Conservation (phyloP, 305 asterid genomes). For the Ruellia speciosa region DNA sequence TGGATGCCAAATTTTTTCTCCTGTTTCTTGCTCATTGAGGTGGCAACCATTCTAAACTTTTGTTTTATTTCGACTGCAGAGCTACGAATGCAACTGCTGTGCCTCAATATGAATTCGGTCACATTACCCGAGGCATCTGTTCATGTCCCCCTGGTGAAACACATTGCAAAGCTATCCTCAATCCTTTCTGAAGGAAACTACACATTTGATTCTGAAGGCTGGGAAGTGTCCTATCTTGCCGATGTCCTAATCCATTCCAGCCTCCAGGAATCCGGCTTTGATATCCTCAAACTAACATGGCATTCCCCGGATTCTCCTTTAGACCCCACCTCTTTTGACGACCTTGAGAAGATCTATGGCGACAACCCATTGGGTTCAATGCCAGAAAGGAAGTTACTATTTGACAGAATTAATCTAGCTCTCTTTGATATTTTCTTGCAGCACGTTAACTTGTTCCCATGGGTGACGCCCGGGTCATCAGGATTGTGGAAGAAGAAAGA, state of each 20-base stretch:
- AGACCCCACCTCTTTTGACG: slow-evolving; percentile 36
- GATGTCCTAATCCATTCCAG: slow-evolving; percentile 49
- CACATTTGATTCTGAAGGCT: slow-evolving; percentile 20
- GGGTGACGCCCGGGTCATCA: slow-evolving; percentile 35
- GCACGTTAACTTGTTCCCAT: slow-evolving; percentile 33
- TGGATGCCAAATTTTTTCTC: too few relatives aligned
- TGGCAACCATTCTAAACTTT: too few relatives aligned
- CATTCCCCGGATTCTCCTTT: slow-evolving; percentile 45
- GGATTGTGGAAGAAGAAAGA: slow-evolving; percentile 25
- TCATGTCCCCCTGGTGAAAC: slow-evolving; percentile 20
- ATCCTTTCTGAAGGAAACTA: slow-evolving; percentile 20
- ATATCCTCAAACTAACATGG: slow-evolving; percentile 32
- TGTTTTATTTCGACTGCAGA: slow-evolving; percentile 26
- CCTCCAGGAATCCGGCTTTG: slow-evolving; percentile 33
- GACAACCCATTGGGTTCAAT: slow-evolving; percentile 25
- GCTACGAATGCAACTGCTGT: slow-evolving; percentile 49
- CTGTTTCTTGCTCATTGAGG: too few relatives aligned
- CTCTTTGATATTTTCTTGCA: slow-evolving; percentile 35
- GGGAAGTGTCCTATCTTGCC: slow-evolving; percentile 46
- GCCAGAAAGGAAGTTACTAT: slow-evolving; percentile 44
- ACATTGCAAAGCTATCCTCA: slow-evolving; percentile 19
- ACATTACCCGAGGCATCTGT: slow-evolving; percentile 19
- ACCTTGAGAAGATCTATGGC: slow-evolving; percentile 52
- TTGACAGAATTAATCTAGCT: slow-evolving; percentile 44
- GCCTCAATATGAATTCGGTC: slow-evolving; percentile 46